Base-by-base conservation (phyloP, 139 green algal species). In the Chlorella sp. region DNA sequence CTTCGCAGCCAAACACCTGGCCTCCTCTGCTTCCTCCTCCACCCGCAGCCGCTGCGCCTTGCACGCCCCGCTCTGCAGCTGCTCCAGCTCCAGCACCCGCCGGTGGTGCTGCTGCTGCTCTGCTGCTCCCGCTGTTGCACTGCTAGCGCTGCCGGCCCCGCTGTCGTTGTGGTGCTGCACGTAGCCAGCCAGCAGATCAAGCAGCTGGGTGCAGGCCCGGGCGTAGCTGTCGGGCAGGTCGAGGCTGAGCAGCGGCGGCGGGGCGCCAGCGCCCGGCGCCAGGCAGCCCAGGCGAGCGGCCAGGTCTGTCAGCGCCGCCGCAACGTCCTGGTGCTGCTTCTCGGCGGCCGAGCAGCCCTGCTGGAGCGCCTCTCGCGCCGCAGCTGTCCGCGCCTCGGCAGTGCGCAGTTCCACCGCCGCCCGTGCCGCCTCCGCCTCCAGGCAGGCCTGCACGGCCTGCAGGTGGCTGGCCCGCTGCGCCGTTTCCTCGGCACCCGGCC, bases 211-310 rank as follows among this genome's bases (percentile, higher is more conserved):
- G 77, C 77, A 83, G 36, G 58, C 28, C 32, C 4, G 1, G 26
- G 77, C 77, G 17, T 83, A 83, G 60, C 77, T 44, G 60, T 83
- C 60, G 14, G 77, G 77, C 60, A 83, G 40, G 58, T 68, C 40
- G 30, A 73, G 26, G 40, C 60, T 69, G 20, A 83, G 58, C 77
- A 83, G 77, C 9, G 60, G 60, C 26, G 56, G 3, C 40, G 48
- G 44, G 32, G 32, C 34, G 7, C 60, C 32, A 30, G 6, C 26
- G 28, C 77, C 20, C 5, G 13, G 24, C 32, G 65, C n/a, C 19
- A 84, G 22, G n/a, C 46, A 58, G 44, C 16, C 44, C 7, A 84
- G 65, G 32, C n/a, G 43, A 7, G 30, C 34, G 2, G 79, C 79
- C 32, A 84, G 44, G 24, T 22, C 22, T 0, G n/a, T n/a, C 20